A percentile compares a stretch with the other conserved stretches of the same genome.
Evolutionary conservation across 129 eudicot genomes (phyloP).

Genomic region (Pulicaria dysenterica): DNA sequence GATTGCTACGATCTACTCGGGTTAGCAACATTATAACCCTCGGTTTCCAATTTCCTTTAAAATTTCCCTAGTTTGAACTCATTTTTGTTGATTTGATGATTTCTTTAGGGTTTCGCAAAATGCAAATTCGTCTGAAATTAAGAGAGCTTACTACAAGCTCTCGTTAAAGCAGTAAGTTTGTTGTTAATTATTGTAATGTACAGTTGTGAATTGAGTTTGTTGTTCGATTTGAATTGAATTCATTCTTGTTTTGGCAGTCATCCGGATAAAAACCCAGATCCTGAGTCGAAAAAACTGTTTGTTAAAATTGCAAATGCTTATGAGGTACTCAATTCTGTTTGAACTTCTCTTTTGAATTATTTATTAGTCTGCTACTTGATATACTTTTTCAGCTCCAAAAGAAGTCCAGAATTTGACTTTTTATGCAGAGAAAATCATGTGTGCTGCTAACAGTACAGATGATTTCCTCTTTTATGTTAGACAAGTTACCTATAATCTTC

Average conservation of each 20-base stretch:
- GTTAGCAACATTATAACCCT: conserved; percentile 32
- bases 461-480: not conserved
- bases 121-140: conserved; percentile 88
- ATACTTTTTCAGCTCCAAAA: conserved; percentile 6
- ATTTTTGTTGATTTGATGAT: conserved; percentile 9
- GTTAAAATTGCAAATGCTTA: conserved; percentile 96
- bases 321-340: conserved; percentile 54
- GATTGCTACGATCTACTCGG: conserved; percentile 98
- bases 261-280: conserved; percentile 97
- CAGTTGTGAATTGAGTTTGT: not conserved
- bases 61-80: conserved; percentile 1
- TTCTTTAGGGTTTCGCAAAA: conserved; percentile 71
- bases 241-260: conserved; percentile 53
- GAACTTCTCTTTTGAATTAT: conserved; percentile 3
- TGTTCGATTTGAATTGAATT: conserved; percentile 24
- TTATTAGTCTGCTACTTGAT: not conserved
- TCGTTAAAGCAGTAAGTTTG: conserved; percentile 79
- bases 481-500: conserved; percentile 15
- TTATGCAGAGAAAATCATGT: no score
- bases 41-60: not conserved
- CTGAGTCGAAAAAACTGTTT: conserved; percentile 83
- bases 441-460: no score
- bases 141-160: conserved; percentile 95
- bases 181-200: conserved; percentile 11
- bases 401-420: conserved; percentile 1